Base-by-base conservation (phyloP, 768 basidiomycete genomes). In the Tephrocybe sp. region DNA sequence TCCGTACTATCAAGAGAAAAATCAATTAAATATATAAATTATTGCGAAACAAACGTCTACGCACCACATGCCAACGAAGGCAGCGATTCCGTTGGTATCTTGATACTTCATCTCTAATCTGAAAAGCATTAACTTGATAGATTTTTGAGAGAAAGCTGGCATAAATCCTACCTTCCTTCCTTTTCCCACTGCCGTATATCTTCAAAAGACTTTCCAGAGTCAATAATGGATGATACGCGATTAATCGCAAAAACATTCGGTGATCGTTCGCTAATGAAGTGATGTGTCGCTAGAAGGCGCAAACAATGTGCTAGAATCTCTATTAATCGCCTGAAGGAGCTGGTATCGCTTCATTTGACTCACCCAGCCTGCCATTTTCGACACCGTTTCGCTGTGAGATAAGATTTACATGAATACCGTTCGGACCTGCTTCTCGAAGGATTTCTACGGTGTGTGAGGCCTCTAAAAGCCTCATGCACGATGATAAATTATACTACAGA, bases 201-300 rank as follows among this genome's bases (percentile, higher is more conserved):
- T 8, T 72, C 62, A 30, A 80, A 68, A 3, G 68, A 63, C 63
- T 85, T 85, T 5, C 88, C 85, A 0, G 81, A 82, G 60, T 90
- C 87, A 4, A 91, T 67, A 11, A 84, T 67, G 8, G 83, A 83
- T 3, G 84, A 84, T 49, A 89, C 74, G 33, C 88, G 78, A 59
- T 86, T 92, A 46, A 80, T 74, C 7, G 86, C 74, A 58, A 92
- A 92, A 5, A 84, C 80, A 59, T 90, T 78, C 3, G 87, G 88
- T 9, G 76, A 72, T 3, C 80, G 72, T 65, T 92, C 90, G 36
- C 76, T 74, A 30, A 87, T 72, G 46, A 91, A 78, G 63, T 91
- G 88, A 61, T 89, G 87, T 0, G 89, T 88, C 10, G 88, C 87
- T 39, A 92, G 76, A 19, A 90, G 73, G 39, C 89, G 84, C 35